These are phyloP conservation scores for Dioscorea cayenensis DNA, from an alignment of 116 monocot species.

Conservation along the genomic window DNA sequence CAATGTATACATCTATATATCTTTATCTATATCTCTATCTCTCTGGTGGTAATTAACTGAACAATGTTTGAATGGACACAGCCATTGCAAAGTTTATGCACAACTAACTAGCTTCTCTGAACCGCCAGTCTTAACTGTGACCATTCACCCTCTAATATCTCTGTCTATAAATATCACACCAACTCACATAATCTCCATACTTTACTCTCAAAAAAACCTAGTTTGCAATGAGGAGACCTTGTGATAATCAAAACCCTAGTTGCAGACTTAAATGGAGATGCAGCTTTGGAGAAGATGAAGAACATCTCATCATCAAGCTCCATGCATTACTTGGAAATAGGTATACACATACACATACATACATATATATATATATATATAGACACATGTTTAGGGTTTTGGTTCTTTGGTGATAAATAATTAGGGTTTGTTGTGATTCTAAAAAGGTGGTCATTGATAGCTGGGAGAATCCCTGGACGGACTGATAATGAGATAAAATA, in stretches of 20 bases:
- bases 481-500: slow-evolving; percentile 28
- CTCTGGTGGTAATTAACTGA: neutral
- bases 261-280: slow-evolving; percentile 37
- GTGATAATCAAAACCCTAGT: slow-evolving; percentile 16
- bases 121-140: neutral
- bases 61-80: neutral
- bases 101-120: neutral
- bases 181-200: neutral
- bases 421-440: neutral
- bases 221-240: slow-evolving; percentile 23
- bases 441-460: slow-evolving; percentile 54
- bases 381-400: no score
- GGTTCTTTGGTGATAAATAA: neutral
- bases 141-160: neutral
- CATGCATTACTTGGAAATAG: slow-evolving; percentile 40
- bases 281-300: slow-evolving; percentile 35
- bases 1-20: no score
- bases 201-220: neutral
- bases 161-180: neutral
- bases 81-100: neutral
- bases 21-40: neutral
- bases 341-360: slow-evolving; percentile 2
- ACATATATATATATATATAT: no score
- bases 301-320: slow-evolving; percentile 41
- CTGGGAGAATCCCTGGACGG: slow-evolving; percentile 30